These are phyloP conservation scores for Phytophthora citrophthora DNA, from an alignment of 352 stramenopile genomes.

Conservation along the genomic window DNA sequence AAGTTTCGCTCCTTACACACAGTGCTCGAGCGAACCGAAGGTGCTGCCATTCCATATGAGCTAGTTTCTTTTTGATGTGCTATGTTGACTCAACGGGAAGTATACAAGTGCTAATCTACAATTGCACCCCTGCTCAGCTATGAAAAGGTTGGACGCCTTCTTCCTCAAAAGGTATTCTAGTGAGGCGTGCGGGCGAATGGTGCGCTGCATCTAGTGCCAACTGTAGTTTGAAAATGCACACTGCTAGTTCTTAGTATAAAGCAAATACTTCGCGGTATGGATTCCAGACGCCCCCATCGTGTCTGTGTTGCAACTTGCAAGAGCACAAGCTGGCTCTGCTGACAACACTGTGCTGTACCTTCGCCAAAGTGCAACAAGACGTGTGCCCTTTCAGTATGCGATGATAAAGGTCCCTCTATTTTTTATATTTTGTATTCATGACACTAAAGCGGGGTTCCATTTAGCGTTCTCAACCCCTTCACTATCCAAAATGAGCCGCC, in stretches of 20 bases:
- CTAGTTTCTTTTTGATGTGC: constrained; percentile 11
- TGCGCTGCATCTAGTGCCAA: no score
- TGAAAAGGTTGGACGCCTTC: not conserved
- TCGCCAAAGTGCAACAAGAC: not conserved
- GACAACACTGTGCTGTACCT: not conserved
- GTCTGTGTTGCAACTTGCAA: no score
- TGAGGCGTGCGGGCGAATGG: no score
- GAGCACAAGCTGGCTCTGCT: no score
- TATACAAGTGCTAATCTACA: not conserved
- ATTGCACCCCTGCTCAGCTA: not conserved
- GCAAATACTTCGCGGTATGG: no score
- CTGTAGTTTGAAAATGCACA: not conserved
- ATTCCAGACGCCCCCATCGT: no score
- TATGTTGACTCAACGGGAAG: constrained; percentile 8
- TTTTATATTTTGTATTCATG: not conserved
- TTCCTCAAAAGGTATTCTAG: no score
- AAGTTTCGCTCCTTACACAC: no score
- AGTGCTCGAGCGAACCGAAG: not conserved
- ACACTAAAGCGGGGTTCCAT: not conserved
- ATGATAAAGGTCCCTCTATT: not conserved
- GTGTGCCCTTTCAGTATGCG: not conserved
- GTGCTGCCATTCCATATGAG: constrained; percentile 17
- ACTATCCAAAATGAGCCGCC: constrained; percentile 27
- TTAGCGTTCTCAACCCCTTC: not conserved
- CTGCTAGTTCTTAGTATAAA: no score